Percentiles rank a stretch among this genome's conserved stretches.
phyloP scores from a whole-genome alignment of 768 basidiomycete species.

The Lentinus brumalis region DNA sequence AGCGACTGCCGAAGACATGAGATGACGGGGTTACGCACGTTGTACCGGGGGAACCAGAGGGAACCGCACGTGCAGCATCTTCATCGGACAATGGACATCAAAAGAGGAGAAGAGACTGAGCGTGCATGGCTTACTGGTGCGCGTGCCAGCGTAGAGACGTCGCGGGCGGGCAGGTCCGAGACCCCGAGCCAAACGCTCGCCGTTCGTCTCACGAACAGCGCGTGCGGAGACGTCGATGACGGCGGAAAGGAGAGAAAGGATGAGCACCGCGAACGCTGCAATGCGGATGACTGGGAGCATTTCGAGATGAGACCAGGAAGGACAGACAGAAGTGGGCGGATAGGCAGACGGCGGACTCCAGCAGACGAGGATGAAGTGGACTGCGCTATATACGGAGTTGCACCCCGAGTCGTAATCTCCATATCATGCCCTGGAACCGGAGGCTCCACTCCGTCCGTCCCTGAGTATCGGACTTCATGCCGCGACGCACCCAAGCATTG shows the following conservation, averaged over 20 bases:
- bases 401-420: too few relatives aligned
- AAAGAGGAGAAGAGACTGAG: neutral
- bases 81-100: neutral
- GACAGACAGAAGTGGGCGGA: neutral
- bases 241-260: slow-evolving; percentile 15
- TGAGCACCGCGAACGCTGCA: slow-evolving; percentile 16
- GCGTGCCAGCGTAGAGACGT: slow-evolving; percentile 14
- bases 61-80: slow-evolving; percentile 15
- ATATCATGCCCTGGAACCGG: too few relatives aligned
- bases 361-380: too few relatives aligned
- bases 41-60: slow-evolving; percentile 10
- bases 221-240: slow-evolving; percentile 11
- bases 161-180: slow-evolving; percentile 16
- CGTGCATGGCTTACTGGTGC: slow-evolving; percentile 6
- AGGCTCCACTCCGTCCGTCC: too few relatives aligned
- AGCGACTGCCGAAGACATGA: too few relatives aligned
- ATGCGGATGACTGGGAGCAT: slow-evolving; percentile 17
- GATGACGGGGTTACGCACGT: slow-evolving; percentile 7
- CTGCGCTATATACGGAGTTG: too few relatives aligned
- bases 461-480: too few relatives aligned
- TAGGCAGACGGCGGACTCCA: neutral
- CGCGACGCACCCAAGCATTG: too few relatives aligned
- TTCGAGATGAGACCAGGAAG: neutral
- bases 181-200: slow-evolving; percentile 20
- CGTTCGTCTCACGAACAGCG: slow-evolving; percentile 12